phyloP scores from a whole-genome alignment of 495 filamentous ascomycete species.

The Staphylotrichum longicolle region DNA sequence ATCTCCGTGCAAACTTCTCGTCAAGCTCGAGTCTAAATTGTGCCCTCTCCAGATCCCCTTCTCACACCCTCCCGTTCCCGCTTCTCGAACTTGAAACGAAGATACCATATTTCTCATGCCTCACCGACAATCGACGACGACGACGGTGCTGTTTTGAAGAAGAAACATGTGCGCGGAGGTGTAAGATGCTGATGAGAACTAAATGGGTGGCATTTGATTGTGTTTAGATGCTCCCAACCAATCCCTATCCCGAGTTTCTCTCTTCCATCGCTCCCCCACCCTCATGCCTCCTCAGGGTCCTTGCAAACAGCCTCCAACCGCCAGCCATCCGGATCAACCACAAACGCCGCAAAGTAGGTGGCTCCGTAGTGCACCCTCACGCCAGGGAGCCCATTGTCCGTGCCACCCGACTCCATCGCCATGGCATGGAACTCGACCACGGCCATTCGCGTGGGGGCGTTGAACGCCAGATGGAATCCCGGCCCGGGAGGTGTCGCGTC shows the following conservation, averaged over 20 bases:
- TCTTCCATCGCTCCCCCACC: not conserved
- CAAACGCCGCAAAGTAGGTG: conserved; percentile 45
- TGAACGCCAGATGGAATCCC: conserved; percentile 40
- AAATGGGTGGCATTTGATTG: no score
- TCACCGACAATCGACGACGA: no score
- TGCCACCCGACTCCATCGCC: conserved; percentile 38
- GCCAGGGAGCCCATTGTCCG: conserved; percentile 39
- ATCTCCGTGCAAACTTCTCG: no score
- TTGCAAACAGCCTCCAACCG: conserved; percentile 42
- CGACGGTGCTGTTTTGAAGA: no score
- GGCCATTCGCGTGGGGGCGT: conserved; percentile 32
- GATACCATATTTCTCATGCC: no score
- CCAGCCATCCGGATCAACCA: conserved; percentile 44
- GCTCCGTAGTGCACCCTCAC: conserved; percentile 36
- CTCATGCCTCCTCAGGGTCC: not conserved
- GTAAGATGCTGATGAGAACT: no score
- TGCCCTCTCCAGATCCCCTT: not conserved
- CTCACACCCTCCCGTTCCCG: not conserved
- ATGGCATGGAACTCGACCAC: conserved; percentile 42
- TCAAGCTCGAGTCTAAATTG: no score
- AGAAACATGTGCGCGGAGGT: no score
- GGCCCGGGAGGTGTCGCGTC: conserved; percentile 25
- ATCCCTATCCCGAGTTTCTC: no score
- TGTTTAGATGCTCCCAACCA: no score
- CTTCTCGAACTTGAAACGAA: no score